A percentile compares a stretch with the other conserved stretches of the same genome.
These are phyloP conservation scores for Fistulinella staudtii DNA, from an alignment of 1,284 basidiomycete species.

Conservation along the genomic window DNA sequence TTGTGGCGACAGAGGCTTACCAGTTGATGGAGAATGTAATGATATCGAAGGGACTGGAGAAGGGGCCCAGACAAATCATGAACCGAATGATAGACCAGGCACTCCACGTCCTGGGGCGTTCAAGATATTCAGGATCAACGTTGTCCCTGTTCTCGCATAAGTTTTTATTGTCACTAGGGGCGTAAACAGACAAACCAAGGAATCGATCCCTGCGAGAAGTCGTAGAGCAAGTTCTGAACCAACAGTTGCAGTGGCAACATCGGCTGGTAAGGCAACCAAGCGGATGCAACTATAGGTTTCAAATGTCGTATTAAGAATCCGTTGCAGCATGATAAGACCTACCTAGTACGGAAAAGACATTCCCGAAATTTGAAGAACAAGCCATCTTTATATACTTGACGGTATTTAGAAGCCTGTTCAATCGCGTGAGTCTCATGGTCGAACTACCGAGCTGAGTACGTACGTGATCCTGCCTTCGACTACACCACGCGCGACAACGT, in stretches of 20 bases:
- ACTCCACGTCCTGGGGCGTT: slow-evolving; percentile 27
- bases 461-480: slow-evolving; percentile 34
- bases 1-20: slow-evolving; percentile 6
- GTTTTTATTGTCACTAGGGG: background rate
- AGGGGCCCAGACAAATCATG: slow-evolving; percentile 31
- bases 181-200: slow-evolving; percentile 22
- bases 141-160: slow-evolving; percentile 23
- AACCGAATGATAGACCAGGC: slow-evolving; percentile 32
- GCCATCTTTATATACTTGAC: slow-evolving; percentile 34
- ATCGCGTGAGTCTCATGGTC: slow-evolving; percentile 11
- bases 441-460: slow-evolving; percentile 2
- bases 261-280: slow-evolving; percentile 32
- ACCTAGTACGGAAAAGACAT: slow-evolving; percentile 33
- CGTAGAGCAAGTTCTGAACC: slow-evolving; percentile 29
- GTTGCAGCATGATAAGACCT: slow-evolving; percentile 7
- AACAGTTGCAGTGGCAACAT: slow-evolving; percentile 30
- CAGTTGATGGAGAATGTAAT: slow-evolving; percentile 29
- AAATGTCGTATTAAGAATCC: slow-evolving; percentile 1
- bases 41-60: slow-evolving; percentile 33
- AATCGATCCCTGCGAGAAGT: slow-evolving; percentile 32
- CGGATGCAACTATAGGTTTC: slow-evolving; percentile 24
- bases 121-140: slow-evolving; percentile 33
- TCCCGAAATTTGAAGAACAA: slow-evolving; percentile 33
- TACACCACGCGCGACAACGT: slow-evolving; percentile 30
- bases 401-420: slow-evolving; percentile 28